A percentile compares a stretch with the other conserved stretches of the same genome.
phyloP scores from a whole-genome alignment of 768 basidiomycete species.

The Lactarius sanguifluus region DNA sequence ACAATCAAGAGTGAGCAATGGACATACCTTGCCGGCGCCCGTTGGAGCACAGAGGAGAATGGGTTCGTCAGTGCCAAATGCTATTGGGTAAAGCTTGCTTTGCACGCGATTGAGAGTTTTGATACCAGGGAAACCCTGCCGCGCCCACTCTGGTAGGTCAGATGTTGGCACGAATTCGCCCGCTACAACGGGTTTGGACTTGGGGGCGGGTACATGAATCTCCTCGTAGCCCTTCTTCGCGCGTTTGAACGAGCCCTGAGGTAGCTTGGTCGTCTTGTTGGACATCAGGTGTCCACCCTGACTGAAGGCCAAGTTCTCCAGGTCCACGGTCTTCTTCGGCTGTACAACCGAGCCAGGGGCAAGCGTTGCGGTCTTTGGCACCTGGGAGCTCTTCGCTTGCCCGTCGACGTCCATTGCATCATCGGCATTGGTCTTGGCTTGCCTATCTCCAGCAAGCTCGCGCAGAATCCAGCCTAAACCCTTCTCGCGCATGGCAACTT shows the following conservation, averaged over 20 bases:
- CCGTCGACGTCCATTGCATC: slow-evolving; percentile 84
- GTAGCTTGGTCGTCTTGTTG: slow-evolving; percentile 97
- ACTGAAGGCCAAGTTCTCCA: slow-evolving; percentile 93
- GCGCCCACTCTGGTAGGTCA: slow-evolving; percentile 81
- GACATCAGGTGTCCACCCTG: slow-evolving; percentile 98
- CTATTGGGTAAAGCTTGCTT: slow-evolving; percentile 88
- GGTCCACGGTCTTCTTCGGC: slow-evolving; percentile 81
- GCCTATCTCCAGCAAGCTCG: slow-evolving; percentile 81
- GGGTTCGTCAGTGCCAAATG: slow-evolving; percentile 94
- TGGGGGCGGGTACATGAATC: slow-evolving; percentile 94
- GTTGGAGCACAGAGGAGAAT: slow-evolving; percentile 96
- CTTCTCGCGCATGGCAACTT: slow-evolving; percentile 98
- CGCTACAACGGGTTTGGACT: slow-evolving; percentile 61
- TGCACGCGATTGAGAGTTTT: slow-evolving; percentile 86
- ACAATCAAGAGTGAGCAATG: not conserved
- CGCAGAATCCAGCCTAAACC: slow-evolving; percentile 94
- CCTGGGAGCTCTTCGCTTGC: slow-evolving; percentile 42
- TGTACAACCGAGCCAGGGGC: slow-evolving; percentile 85
- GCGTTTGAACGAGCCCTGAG: slow-evolving; percentile 97
- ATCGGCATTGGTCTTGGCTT: slow-evolving; percentile 47
- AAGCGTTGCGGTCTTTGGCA: slow-evolving; percentile 83
- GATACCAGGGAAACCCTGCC: slow-evolving; percentile 78
- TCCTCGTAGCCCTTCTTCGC: slow-evolving; percentile 97
- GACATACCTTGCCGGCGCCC: slow-evolving; percentile 91
- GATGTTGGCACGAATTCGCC: slow-evolving; percentile 72